Evolutionary conservation across 1,284 basidiomycete genomes (phyloP).

Genomic region (Cryptococcus neoformans): DNA sequence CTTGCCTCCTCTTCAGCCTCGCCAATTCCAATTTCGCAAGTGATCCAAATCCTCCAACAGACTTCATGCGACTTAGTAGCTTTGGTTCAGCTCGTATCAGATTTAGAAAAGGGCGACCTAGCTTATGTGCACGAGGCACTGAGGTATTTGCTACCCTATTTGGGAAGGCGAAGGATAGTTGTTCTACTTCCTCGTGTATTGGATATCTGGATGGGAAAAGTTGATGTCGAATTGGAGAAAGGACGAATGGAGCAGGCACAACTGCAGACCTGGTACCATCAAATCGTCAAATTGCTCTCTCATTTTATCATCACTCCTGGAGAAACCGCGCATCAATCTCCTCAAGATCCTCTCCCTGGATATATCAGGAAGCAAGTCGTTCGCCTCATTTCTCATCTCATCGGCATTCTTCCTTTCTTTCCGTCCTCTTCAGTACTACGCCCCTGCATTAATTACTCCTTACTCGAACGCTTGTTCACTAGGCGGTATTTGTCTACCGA

Average conservation of each 20-base stretch:
- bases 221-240: not conserved
- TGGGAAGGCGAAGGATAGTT: constrained; percentile 5
- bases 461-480: constrained; percentile 9
- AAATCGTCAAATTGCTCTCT: not conserved
- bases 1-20: no score
- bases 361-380: constrained; percentile 2
- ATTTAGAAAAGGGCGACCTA: no score
- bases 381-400: constrained; percentile 1
- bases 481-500: constrained; percentile 10
- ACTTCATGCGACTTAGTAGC: no score
- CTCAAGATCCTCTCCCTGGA: constrained; percentile 3
- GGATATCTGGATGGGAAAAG: constrained; percentile 2
- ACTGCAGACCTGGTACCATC: not conserved
- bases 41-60: no score
- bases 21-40: no score
- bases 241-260: not conserved
- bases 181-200: constrained; percentile 3
- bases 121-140: not conserved
- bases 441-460: not conserved
- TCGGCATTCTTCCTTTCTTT: constrained; percentile 1
- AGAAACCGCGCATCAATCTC: not conserved
- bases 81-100: no score
- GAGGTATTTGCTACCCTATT: constrained; percentile 1
- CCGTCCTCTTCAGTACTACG: constrained; percentile 11
- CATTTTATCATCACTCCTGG: not conserved